Evolutionary conservation across 805 yeast genomes (phyloP), one percentile per base, ranked within the genome.

Genomic region (Yarrowia sp.): DNA sequence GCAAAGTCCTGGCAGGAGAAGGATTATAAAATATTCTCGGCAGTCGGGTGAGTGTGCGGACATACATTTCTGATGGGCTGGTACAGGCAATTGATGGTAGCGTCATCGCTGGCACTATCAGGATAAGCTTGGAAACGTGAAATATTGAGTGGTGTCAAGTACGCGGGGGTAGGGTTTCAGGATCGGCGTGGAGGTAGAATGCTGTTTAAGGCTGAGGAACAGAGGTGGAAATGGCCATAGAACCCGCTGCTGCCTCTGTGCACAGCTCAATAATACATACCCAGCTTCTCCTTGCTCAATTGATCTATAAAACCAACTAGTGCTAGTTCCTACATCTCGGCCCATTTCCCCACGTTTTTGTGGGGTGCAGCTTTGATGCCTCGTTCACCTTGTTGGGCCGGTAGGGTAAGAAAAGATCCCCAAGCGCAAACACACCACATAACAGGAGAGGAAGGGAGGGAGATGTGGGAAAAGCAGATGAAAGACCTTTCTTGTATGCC

Each of bases 331-430:
- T 40, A 13, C 56, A 20, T 55, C 61, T 55, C 61, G 61, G 61
- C 61, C 61, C 61, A 55, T 55, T 58, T 58, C 64, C 64, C 64
- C 64, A 58, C 64, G 40, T 30, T 30, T 30, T 30, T 30, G 64
- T 58, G 64, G 64, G 64, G 64, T 58, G 64, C 64, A 58, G 49
- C 33, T 58, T 33, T 58, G 64, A 42, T 58, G 64, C 64, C 50
- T 42, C 40, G 40, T 33, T 40, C 50, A 47, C 38, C 34, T 38
- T 58, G 64, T 58, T 58, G 64, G 64, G 64, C 64, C 34, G 50
- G 64, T 17, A 58, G 64, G 64, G 64, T 58, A 58, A 58, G 3
- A 24, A 24, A 24, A 24, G 30, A 24, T 24, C 30, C 30, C 30
- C 30, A 24, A 24, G 30, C 30, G 30, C 30, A 24, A 24, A 24